Conservation (phyloP, 495 filamentous ascomycete species). For the Penicillium psychrofluorescens region DNA sequence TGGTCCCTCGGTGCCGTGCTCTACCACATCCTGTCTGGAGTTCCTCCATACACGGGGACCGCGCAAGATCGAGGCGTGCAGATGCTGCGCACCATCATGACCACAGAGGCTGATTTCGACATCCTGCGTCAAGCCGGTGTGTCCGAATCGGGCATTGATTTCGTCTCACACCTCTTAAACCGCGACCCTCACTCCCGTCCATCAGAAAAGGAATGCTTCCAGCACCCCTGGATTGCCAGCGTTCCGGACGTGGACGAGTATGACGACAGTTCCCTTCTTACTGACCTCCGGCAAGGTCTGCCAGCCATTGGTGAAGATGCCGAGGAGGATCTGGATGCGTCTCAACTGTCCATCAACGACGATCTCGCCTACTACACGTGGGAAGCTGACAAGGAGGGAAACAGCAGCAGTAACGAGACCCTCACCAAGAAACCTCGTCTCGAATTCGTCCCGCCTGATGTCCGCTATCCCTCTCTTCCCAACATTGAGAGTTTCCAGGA, state of each 20-base stretch:
- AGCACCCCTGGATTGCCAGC: slow-evolving; percentile 59
- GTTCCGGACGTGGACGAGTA: slow-evolving; percentile 33
- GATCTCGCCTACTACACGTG: slow-evolving; percentile 16
- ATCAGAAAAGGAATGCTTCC: slow-evolving; percentile 53
- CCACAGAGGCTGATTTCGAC: slow-evolving; percentile 51
- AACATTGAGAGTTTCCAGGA: slow-evolving; percentile 34
- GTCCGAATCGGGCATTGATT: slow-evolving; percentile 59
- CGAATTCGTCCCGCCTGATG: slow-evolving; percentile 20
- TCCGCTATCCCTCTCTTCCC: slow-evolving; percentile 38
- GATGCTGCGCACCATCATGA: slow-evolving; percentile 82
- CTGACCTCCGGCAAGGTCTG: slow-evolving; percentile 42
- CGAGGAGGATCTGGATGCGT: slow-evolving; percentile 50
- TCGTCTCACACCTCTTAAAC: slow-evolving; percentile 70
- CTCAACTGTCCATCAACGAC: slow-evolving; percentile 53
- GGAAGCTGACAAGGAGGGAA: slow-evolving; percentile 18
- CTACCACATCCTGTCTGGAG: slow-evolving; percentile 67
- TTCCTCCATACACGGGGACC: slow-evolving; percentile 69
- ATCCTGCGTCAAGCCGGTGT: slow-evolving; percentile 49
- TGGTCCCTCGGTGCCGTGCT: slow-evolving; percentile 93
- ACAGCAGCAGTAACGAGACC: slow-evolving; percentile 26
- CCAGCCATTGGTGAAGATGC: slow-evolving; percentile 40
- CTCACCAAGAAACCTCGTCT: slow-evolving; percentile 34
- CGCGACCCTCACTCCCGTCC: slow-evolving; percentile 62
- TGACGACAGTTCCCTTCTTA: slow-evolving; percentile 42
- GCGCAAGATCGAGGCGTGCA: slow-evolving; percentile 47